Conservation (phyloP, 2,329 filamentous ascomycete species). For the Fusarium sororula region DNA sequence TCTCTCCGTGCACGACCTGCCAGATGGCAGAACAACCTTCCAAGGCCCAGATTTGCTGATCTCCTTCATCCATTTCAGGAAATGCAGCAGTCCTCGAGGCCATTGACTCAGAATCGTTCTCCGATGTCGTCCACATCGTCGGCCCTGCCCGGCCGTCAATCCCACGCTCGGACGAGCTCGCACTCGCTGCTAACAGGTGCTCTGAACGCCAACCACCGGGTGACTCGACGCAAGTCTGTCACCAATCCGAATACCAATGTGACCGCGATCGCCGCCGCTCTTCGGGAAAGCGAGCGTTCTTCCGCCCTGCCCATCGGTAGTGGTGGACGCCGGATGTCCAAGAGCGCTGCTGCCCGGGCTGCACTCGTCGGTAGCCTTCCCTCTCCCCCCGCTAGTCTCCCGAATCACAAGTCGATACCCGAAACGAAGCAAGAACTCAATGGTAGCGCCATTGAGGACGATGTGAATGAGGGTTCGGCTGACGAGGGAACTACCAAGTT, state of each 20-base stretch:
- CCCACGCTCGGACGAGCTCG: conserved; percentile 79
- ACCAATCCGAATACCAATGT: conserved; percentile 78
- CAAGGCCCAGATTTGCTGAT: conserved; percentile 49
- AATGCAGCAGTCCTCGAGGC: conserved; percentile 72
- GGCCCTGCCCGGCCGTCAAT: conserved; percentile 66
- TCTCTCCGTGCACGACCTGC: conserved; percentile 39
- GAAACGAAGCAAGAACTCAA: conserved; percentile 60
- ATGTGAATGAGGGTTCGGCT: conserved; percentile 66
- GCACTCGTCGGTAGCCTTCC: conserved; percentile 66
- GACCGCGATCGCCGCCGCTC: conserved; percentile 77
- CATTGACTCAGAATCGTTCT: conserved; percentile 70
- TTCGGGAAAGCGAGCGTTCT: conserved; percentile 71
- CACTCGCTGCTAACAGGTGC: conserved; percentile 82
- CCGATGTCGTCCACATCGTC: conserved; percentile 68
- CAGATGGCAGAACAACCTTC: conserved; percentile 44
- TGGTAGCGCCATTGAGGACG: conserved; percentile 76
- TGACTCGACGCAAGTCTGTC: conserved; percentile 94
- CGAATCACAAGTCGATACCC: conserved; percentile 62
- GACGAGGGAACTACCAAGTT: conserved; percentile 62
- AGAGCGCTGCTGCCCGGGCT: conserved; percentile 63
- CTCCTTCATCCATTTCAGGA: conserved; percentile 57
- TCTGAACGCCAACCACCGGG: conserved; percentile 82
- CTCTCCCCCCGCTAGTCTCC: conserved; percentile 74
- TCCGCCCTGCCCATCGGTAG: conserved; percentile 66
- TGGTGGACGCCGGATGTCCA: conserved; percentile 73